Conservation (phyloP, 2,329 filamentous ascomycete species). For the Peltaster fructicola region DNA sequence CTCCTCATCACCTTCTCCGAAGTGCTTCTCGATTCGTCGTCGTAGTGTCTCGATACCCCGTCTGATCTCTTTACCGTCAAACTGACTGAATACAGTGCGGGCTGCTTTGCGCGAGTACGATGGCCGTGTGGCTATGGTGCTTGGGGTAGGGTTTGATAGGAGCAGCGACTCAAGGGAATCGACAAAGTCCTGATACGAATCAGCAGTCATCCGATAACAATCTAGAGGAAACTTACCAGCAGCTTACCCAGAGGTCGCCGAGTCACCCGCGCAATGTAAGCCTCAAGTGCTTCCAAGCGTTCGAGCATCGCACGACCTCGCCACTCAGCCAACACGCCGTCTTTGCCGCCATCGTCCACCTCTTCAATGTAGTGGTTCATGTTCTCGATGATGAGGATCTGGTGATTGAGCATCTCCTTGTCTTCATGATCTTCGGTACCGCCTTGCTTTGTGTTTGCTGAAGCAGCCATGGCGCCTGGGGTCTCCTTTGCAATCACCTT, state of each 20-base stretch:
- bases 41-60: constrained; percentile 78
- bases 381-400: constrained; percentile 94
- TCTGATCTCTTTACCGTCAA: constrained; percentile 63
- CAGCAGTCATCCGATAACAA: neutral
- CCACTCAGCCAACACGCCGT: constrained; percentile 69
- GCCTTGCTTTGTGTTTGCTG: constrained; percentile 24
- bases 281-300: constrained; percentile 67
- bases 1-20: constrained; percentile 71
- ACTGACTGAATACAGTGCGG: constrained; percentile 61
- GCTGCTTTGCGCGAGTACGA: constrained; percentile 69
- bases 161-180: constrained; percentile 67
- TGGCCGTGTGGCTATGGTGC: constrained; percentile 57
- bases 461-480: constrained; percentile 34
- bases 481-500: constrained; percentile 76
- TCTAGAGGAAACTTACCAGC: constrained; percentile 29
- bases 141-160: constrained; percentile 30
- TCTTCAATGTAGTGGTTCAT: constrained; percentile 97
- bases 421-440: constrained; percentile 55
- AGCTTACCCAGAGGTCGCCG: constrained; percentile 77
- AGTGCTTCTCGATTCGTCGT: constrained; percentile 93
- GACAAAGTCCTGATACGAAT: constrained; percentile 48
- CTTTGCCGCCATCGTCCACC: constrained; percentile 46
- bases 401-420: constrained; percentile 92
- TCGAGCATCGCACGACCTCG: constrained; percentile 59
- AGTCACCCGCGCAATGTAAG: constrained; percentile 80